These are phyloP conservation scores for Pseudogymnoascus sp. DNA, from an alignment of 2,329 filamentous ascomycete species.

Conservation along the genomic window DNA sequence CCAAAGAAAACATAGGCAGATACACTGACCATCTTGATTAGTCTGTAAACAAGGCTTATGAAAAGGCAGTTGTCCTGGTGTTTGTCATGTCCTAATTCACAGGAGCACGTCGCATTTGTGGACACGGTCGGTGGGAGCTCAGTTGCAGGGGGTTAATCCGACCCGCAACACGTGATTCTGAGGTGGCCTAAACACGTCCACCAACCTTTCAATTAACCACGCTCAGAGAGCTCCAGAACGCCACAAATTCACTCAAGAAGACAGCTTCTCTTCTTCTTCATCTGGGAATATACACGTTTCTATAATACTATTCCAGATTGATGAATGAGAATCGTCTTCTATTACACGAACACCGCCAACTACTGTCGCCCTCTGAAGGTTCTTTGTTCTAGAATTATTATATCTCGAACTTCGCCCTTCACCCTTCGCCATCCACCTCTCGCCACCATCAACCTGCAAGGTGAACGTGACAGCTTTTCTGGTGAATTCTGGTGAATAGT, in stretches of 20 bases:
- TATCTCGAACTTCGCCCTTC: conserved; percentile 1
- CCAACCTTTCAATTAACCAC: not conserved
- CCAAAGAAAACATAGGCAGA: not conserved
- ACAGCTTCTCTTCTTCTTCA: not conserved
- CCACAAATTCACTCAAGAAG: conserved; percentile 2
- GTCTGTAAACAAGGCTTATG: conserved; percentile 9
- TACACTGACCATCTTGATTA: conserved; percentile 10
- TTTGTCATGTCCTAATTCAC: not conserved
- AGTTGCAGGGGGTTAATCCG: conserved; percentile 11
- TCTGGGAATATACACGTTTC: not conserved
- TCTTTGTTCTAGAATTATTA: not conserved
- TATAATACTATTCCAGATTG: not conserved
- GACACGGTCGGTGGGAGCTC: conserved; percentile 11
- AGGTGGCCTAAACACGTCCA: not conserved
- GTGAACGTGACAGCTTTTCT: not conserved
- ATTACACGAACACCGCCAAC: not conserved
- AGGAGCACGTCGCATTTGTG: conserved; percentile 10
- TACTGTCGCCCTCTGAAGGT: not conserved
- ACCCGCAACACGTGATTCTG: conserved; percentile 6
- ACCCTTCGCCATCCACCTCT: not conserved
- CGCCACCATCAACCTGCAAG: not conserved
- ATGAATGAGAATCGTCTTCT: not conserved
- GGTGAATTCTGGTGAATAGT: not conserved
- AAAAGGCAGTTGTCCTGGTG: not conserved
- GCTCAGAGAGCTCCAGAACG: not conserved